Evolutionary conservation across 169 alveolate species (phyloP).

Genomic region (Eimeria maxima): DNA sequence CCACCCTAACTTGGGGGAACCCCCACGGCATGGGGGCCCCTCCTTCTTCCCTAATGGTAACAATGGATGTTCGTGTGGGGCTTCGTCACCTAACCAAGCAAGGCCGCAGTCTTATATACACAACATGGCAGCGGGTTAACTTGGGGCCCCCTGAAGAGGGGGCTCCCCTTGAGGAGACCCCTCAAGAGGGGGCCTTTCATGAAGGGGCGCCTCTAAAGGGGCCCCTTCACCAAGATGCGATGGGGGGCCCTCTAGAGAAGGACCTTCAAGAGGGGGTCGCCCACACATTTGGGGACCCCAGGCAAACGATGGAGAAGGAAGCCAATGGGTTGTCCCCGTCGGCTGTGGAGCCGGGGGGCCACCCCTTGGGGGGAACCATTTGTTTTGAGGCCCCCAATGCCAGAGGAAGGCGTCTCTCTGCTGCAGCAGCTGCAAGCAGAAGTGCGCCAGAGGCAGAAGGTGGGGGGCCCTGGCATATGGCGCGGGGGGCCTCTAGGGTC

Average conservation of each 20-base stretch:
- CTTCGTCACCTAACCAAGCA: background rate
- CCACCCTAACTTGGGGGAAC: background rate
- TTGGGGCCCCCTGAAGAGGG: slow-evolving; percentile 19
- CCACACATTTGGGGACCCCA: no score
- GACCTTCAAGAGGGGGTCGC: no score
- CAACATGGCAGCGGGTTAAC: slow-evolving; percentile 17
- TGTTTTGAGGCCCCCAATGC: no score
- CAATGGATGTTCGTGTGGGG: slow-evolving; percentile 43
- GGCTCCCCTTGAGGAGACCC: background rate
- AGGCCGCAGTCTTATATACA: slow-evolving; percentile 27
- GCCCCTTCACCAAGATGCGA: no score
- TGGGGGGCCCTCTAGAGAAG: background rate
- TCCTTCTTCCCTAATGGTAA: background rate
- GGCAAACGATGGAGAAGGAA: background rate
- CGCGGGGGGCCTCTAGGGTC: background rate
- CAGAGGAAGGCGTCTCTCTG: no score
- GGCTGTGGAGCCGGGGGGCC: background rate
- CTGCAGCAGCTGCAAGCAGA: no score
- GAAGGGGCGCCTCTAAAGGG: background rate
- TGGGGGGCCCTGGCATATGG: no score
- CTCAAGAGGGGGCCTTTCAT: background rate
- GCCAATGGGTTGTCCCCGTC: background rate
- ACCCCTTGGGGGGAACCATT: background rate
- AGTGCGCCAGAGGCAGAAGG: no score
- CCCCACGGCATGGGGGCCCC: background rate